These are phyloP conservation scores for Dichomitus squalens DNA, from an alignment of 1,284 basidiomycete species.

Conservation along the genomic window DNA sequence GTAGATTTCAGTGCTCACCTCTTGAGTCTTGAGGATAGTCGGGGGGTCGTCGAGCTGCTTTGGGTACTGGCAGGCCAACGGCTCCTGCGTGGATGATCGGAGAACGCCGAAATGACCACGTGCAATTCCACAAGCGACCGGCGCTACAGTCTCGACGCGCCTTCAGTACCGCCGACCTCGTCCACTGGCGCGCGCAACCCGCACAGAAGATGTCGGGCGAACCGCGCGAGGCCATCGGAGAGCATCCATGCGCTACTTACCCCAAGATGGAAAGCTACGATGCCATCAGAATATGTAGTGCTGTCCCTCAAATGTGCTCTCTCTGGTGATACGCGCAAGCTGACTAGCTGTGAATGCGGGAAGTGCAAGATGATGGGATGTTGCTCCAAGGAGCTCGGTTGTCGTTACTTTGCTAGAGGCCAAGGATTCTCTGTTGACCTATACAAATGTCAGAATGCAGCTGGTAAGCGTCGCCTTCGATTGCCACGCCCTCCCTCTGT, in stretches of 20 bases:
- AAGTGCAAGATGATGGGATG: constrained; percentile 21
- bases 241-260: constrained; percentile 11
- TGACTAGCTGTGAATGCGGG: background rate
- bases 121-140: background rate
- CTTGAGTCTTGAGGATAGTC: constrained; percentile 35
- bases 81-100: constrained; percentile 11
- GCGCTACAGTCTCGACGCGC: background rate
- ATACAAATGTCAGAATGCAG: constrained; percentile 15
- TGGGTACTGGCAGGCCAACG: constrained; percentile 15
- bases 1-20: constrained; percentile 29
- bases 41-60: constrained; percentile 32
- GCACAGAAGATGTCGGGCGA: constrained; percentile 1
- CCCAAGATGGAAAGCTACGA: background rate
- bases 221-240: constrained; percentile 2
- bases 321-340: no score
- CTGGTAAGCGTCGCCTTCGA: constrained; percentile 3
- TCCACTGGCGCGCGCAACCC: no score
- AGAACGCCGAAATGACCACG: constrained; percentile 4
- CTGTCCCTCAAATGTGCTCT: background rate
- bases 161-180: no score
- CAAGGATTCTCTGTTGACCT: no score
- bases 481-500: background rate
- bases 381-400: constrained; percentile 17
- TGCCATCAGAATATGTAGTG: constrained; percentile 18
- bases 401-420: no score